Conservation (phyloP, 73 alveolate species). For the Paramecium sonneborni region DNA sequence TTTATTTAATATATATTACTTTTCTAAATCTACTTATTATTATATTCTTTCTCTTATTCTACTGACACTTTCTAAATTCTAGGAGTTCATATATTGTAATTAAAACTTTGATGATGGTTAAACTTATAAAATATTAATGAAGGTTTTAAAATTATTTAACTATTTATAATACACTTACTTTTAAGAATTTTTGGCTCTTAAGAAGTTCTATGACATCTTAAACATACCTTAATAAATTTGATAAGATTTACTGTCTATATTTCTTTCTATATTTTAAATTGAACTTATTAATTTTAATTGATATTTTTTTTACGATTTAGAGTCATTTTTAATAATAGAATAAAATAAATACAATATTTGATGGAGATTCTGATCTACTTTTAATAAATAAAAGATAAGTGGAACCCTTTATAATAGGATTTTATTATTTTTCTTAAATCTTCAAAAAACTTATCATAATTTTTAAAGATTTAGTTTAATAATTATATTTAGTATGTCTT, state of each 20-base stretch:
- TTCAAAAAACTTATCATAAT: neutral
- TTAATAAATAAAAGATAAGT: neutral
- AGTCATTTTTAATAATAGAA: neutral
- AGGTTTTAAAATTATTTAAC: neutral
- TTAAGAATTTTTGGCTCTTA: too few species aligned
- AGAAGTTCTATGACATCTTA: too few species aligned
- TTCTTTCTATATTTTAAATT: neutral
- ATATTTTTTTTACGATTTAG: neutral
- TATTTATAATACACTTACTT: neutral
- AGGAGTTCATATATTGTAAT: neutral
- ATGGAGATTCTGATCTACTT: slow-evolving; percentile 37
- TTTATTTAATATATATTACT: neutral
- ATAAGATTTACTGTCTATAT: too few species aligned
- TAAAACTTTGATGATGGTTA: neutral
- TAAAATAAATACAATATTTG: neutral
- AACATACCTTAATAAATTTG: too few species aligned
- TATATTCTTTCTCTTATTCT: neutral
- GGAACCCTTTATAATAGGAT: neutral
- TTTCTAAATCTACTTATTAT: neutral
- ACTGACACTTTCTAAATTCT: neutral
- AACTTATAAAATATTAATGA: neutral
- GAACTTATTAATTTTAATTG: neutral
- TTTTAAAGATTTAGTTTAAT: neutral
- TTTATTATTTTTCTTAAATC: neutral
- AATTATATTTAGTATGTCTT: neutral